Percentiles rank a stretch among this genome's conserved stretches.
Evolutionary conservation across 768 basidiomycete genomes (phyloP).

Genomic region (Pulveroboletus ravenelii): DNA sequence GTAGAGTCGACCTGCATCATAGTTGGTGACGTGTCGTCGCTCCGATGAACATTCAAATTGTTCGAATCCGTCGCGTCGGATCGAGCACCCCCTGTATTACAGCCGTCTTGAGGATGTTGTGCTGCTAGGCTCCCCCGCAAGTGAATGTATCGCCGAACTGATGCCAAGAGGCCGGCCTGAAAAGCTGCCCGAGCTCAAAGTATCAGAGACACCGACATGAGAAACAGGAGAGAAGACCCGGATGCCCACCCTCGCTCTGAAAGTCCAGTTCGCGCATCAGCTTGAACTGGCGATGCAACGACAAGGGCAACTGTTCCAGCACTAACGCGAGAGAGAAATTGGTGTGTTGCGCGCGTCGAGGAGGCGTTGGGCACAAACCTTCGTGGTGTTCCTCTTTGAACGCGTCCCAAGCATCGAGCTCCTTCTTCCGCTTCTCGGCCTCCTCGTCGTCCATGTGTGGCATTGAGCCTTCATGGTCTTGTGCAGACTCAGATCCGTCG

Average conservation of each 20-base stretch:
- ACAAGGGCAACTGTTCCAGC: conserved; percentile 73
- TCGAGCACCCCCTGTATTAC: background rate
- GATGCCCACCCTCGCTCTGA: conserved; percentile 49
- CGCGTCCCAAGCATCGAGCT: conserved; percentile 65
- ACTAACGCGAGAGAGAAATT: conserved; percentile 36
- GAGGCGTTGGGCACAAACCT: conserved; percentile 38
- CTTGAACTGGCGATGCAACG: conserved; percentile 64
- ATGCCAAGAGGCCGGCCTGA: conserved; percentile 38
- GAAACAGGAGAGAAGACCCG: background rate
- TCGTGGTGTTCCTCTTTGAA: conserved; percentile 79
- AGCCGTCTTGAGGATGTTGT: background rate
- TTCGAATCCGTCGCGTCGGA: background rate
- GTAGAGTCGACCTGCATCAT: conserved; percentile 8
- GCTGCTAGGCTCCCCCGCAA: conserved; percentile 30
- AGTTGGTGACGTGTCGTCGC: background rate
- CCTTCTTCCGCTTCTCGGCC: conserved; percentile 39
- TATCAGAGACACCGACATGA: background rate
- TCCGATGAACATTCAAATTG: background rate
- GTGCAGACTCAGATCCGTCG: conserved; percentile 11
- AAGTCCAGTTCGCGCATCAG: conserved; percentile 72
- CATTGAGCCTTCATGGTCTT: background rate
- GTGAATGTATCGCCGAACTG: conserved; percentile 44
- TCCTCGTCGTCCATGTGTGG: conserved; percentile 8
- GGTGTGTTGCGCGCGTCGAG: background rate
- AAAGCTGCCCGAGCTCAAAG: conserved; percentile 31